Evolutionary conservation across 1,284 basidiomycete species (phyloP).

Genomic region (Leccinum pseudoinsigne): DNA sequence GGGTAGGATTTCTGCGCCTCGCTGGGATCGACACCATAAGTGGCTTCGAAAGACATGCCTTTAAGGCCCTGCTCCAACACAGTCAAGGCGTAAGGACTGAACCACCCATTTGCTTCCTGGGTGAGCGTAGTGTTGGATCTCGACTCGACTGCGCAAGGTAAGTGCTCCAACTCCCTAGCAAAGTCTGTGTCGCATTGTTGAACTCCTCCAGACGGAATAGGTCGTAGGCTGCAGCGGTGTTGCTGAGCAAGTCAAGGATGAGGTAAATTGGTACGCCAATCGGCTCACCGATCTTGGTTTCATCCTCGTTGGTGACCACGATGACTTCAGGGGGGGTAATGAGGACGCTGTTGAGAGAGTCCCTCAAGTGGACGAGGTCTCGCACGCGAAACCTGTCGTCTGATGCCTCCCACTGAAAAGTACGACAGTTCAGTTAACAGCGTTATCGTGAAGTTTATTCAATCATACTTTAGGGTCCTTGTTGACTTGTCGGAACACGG

Average conservation of each 20-base stretch:
- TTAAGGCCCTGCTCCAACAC: background rate
- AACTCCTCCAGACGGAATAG: constrained; percentile 17
- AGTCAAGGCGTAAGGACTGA: background rate
- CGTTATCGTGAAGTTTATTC: background rate
- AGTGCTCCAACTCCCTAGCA: constrained; percentile 4
- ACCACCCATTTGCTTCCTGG: background rate
- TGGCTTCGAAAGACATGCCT: background rate
- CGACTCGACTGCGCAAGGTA: constrained; percentile 9
- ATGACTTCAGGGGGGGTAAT: constrained; percentile 12
- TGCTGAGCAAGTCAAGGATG: constrained; percentile 23
- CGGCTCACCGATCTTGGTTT: constrained; percentile 1
- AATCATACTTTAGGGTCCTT: constrained; percentile 5
- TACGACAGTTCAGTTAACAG: background rate
- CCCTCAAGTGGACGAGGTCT: constrained; percentile 11
- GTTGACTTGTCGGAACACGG: constrained; percentile 9
- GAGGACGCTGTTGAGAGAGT: constrained; percentile 11
- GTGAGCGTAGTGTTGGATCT: background rate
- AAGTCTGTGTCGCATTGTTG: constrained; percentile 24
- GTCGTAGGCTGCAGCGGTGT: constrained; percentile 20
- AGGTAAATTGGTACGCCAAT: constrained; percentile 20
- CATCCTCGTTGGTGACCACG: background rate
- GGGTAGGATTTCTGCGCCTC: background rate
- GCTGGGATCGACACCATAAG: background rate
- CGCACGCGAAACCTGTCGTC: constrained; percentile 1
- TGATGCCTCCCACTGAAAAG: constrained; percentile 4